Evolutionary conservation across 495 filamentous ascomycete genomes (phyloP).

Genomic region (Neurospora africana): DNA sequence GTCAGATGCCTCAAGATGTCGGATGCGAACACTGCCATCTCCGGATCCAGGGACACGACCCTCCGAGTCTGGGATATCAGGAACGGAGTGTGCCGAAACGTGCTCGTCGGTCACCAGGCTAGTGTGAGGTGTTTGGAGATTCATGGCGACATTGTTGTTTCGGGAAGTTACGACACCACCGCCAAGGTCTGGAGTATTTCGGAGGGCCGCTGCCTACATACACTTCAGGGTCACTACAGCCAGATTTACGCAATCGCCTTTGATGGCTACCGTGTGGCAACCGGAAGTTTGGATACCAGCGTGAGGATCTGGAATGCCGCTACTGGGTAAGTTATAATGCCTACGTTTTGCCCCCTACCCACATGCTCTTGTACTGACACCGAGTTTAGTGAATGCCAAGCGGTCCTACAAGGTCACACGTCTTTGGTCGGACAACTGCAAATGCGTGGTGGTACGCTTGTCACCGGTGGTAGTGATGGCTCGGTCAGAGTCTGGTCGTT

Average conservation of each 20-base stretch:
- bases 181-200: slow-evolving; percentile 96
- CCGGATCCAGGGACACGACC: slow-evolving; percentile 89
- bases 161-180: slow-evolving; percentile 93
- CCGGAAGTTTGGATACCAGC: slow-evolving; percentile 91
- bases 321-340: slow-evolving; percentile 54
- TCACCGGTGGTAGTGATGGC: slow-evolving; percentile 92
- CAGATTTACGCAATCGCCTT: slow-evolving; percentile 99
- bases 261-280: slow-evolving; percentile 87
- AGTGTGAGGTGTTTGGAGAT: slow-evolving; percentile 94
- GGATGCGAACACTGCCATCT: slow-evolving; percentile 84
- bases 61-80: slow-evolving; percentile 90
- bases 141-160: slow-evolving; percentile 89
- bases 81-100: slow-evolving; percentile 75
- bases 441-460: slow-evolving; percentile 85
- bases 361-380: slow-evolving; percentile 9
- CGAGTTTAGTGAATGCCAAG: slow-evolving; percentile 56
- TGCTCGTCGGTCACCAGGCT: slow-evolving; percentile 92
- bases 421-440: slow-evolving; percentile 96
- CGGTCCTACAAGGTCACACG: slow-evolving; percentile 94
- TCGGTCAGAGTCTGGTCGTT: slow-evolving; percentile 94
- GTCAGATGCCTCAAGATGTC: slow-evolving; percentile 98
- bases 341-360: background rate
- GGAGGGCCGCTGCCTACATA: slow-evolving; percentile 80
- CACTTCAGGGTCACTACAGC: slow-evolving; percentile 90
- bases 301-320: slow-evolving; percentile 94